These are phyloP conservation scores for Punctularia strigosozonata DNA, from an alignment of 768 basidiomycete species.

Conservation along the genomic window DNA sequence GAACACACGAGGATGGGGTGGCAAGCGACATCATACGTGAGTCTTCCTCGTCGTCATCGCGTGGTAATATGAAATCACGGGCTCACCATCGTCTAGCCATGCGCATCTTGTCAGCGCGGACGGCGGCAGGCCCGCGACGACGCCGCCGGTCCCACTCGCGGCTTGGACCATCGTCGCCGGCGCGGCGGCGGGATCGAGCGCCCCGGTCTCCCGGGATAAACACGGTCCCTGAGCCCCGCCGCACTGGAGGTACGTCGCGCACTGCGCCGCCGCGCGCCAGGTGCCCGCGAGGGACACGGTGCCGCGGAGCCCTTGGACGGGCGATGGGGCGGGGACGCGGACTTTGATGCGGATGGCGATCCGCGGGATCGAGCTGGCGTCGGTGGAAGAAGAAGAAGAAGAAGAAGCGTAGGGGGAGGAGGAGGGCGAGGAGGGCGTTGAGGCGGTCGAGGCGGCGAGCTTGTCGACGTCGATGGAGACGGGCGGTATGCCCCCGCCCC, in stretches of 20 bases:
- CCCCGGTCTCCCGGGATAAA: conserved; percentile 39
- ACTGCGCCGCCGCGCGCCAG: conserved; percentile 46
- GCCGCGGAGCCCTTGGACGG: conserved; percentile 53
- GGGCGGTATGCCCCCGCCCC: conserved; percentile 59
- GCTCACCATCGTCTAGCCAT: conserved; percentile 60
- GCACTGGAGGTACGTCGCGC: conserved; percentile 48
- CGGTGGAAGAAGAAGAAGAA: no score
- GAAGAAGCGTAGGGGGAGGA: no score
- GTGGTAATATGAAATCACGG: conserved; percentile 2
- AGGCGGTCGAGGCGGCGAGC: conserved; percentile 23
- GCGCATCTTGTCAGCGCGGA: conserved; percentile 54
- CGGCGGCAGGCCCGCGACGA: conserved; percentile 54
- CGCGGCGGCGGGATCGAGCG: conserved; percentile 31
- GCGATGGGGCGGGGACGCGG: conserved; percentile 34
- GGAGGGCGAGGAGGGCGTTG: conserved; percentile 19
- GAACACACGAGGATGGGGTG: conserved; percentile 4
- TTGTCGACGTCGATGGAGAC: conserved; percentile 48
- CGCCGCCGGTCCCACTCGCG: no score
- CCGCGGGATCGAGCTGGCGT: conserved; percentile 22
- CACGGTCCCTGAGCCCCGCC: conserved; percentile 39
- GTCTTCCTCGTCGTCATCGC: no score
- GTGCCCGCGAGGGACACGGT: conserved; percentile 40
- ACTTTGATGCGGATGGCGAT: conserved; percentile 47
- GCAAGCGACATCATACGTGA: conserved; percentile 3
- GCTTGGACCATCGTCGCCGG: no score